A percentile compares a stretch with the other conserved stretches of the same genome.
Conservation (phyloP, 495 filamentous ascomycete species). For the Echria macrotheca region DNA sequence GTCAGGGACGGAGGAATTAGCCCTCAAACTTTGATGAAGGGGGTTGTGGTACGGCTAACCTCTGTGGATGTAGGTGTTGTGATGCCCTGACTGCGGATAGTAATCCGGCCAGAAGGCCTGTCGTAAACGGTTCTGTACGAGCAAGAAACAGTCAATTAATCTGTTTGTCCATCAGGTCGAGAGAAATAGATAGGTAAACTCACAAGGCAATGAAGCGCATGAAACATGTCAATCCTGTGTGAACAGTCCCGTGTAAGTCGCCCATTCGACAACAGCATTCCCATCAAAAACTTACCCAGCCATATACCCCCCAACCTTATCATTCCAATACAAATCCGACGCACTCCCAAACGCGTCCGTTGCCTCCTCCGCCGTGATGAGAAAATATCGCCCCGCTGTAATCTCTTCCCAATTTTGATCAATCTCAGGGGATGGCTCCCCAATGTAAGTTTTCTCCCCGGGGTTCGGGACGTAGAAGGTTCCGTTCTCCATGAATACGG, state of each 20-base stretch:
- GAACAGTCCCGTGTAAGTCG: not conserved
- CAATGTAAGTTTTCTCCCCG: not conserved
- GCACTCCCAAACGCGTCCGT: not conserved
- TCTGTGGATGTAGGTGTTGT: not conserved
- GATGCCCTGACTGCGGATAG: conserved; percentile 1
- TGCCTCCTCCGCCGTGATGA: conserved; percentile 3
- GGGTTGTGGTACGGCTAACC: not conserved
- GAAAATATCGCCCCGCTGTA: conserved; percentile 2
- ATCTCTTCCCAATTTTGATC: not conserved
- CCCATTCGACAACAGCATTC: fast-evolving
- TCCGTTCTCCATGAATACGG: not conserved
- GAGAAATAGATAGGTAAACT: no score
- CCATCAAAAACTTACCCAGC: not conserved
- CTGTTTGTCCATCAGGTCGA: no score
- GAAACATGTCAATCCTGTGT: conserved; percentile 7
- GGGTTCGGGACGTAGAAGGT: not conserved
- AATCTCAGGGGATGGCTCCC: not conserved
- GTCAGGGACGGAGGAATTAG: not conserved
- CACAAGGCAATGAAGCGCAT: conserved; percentile 11
- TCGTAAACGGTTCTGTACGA: conserved; percentile 7
- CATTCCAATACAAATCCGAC: conserved; percentile 3
- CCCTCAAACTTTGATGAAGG: not conserved
- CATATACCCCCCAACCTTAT: conserved; percentile 3
- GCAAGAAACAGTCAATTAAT: no score
- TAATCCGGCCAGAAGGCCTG: conserved; percentile 2